These are phyloP conservation scores for Aegilops bicornis DNA, from an alignment of 176 grass and related monocot genomes.

Conservation along the genomic window DNA sequence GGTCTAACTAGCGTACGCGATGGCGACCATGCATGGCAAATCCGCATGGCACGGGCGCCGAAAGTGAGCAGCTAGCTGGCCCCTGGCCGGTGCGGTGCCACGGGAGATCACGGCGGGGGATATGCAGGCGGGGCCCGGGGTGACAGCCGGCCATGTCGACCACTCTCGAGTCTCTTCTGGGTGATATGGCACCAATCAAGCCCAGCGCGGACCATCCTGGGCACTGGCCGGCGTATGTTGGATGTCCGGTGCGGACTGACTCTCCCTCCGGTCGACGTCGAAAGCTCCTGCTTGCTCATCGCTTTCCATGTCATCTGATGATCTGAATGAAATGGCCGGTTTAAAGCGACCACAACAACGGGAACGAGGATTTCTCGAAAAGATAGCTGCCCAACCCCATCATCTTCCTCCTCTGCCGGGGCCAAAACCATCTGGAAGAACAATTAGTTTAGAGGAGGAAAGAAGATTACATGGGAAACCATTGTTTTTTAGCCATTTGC, in stretches of 20 bases:
- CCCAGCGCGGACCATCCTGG: constrained; percentile 8
- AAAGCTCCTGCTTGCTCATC: constrained; percentile 1
- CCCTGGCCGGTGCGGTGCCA: background rate
- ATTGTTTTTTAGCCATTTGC: rapidly evolving
- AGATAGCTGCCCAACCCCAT: constrained; percentile 16
- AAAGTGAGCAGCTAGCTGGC: background rate
- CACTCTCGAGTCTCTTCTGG: background rate
- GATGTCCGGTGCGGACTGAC: background rate
- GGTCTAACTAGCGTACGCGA: background rate
- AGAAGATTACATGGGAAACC: background rate
- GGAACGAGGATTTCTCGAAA: background rate
- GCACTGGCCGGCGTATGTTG: constrained; percentile 4
- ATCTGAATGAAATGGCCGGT: background rate
- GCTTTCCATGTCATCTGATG: background rate
- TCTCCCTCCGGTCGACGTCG: constrained; percentile 1
- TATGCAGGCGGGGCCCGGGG: constrained; percentile 13
- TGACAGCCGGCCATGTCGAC: constrained; percentile 41
- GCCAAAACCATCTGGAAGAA: background rate
- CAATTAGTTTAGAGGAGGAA: background rate
- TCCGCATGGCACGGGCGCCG: background rate
- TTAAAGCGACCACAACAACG: constrained; percentile 24
- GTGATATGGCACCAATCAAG: constrained; percentile 28
- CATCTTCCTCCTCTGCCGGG: no score
- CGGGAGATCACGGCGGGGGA: constrained; percentile 12
- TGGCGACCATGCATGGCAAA: no score